A percentile compares a stretch with the other conserved stretches of the same genome.
Conservation (phyloP, 1,139 yeast genomes). For the Meyerozyma sp. region DNA sequence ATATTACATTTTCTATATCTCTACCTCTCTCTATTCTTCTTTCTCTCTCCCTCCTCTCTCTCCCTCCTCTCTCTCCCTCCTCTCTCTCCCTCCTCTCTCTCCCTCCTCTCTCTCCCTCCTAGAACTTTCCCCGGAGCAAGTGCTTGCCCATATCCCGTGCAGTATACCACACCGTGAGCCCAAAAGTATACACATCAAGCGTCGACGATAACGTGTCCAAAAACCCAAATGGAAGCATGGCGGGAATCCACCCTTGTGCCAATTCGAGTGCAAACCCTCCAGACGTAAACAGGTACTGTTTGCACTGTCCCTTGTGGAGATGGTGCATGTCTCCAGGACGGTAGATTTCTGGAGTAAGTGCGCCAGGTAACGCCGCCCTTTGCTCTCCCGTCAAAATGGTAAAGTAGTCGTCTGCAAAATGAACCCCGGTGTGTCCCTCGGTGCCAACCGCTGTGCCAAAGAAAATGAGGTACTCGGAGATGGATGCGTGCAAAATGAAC, state of each 20-base stretch:
- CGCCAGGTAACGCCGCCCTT: slow-evolving; percentile 61
- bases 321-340: slow-evolving; percentile 82
- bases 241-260: slow-evolving; percentile 98
- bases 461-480: slow-evolving; percentile 84
- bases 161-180: slow-evolving; percentile 65
- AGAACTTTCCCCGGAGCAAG: slow-evolving; percentile 64
- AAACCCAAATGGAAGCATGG: slow-evolving; percentile 95
- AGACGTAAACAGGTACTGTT: slow-evolving; percentile 81
- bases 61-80: background rate
- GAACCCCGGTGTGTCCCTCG: slow-evolving; percentile 94
- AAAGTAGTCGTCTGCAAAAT: slow-evolving; percentile 94
- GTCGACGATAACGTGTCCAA: slow-evolving; percentile 77
- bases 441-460: slow-evolving; percentile 84
- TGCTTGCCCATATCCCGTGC: slow-evolving; percentile 73
- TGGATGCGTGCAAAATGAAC: slow-evolving; percentile 94
- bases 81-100: background rate
- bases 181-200: slow-evolving; percentile 65
- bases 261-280: slow-evolving; percentile 86
- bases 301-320: slow-evolving; percentile 62
- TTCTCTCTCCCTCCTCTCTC: background rate
- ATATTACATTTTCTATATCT: too few species aligned
- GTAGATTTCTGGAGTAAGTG: slow-evolving; percentile 60
- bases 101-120: background rate
- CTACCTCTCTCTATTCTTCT: background rate
- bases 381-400: slow-evolving; percentile 81